A percentile compares a stretch with the other conserved stretches of the same genome.
phyloP scores from a whole-genome alignment of 169 alveolate genomes.

The Besnoitia besnoiti region DNA sequence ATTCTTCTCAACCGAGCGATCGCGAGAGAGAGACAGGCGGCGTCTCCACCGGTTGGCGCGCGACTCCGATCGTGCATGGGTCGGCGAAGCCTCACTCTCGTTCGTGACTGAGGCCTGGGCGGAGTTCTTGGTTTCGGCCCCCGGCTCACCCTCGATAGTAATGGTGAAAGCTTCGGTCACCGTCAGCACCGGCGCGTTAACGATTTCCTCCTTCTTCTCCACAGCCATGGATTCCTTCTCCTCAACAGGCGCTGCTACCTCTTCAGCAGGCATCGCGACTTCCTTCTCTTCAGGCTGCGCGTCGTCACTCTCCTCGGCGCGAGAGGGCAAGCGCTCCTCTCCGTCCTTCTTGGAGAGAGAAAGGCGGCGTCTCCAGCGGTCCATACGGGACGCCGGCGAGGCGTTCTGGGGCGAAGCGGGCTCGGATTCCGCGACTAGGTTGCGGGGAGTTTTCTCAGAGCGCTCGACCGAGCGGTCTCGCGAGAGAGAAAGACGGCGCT shows the following conservation, averaged over 20 bases:
- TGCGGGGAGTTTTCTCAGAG: background rate
- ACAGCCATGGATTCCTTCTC: background rate
- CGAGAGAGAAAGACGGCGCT: constrained; percentile 10
- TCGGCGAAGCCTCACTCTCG: too few relatives aligned
- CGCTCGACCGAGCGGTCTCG: background rate
- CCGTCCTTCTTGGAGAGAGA: constrained; percentile 3
- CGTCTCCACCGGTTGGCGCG: constrained; percentile 20
- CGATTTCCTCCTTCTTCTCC: background rate
- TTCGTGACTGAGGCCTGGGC: background rate
- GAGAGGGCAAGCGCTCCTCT: background rate
- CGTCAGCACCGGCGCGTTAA: background rate
- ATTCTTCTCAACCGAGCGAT: background rate
- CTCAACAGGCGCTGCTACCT: background rate
- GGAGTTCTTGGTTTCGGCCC: background rate
- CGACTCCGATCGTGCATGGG: too few relatives aligned
- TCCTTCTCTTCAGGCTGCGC: background rate
- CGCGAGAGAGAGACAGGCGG: constrained; percentile 32
- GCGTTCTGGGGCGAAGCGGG: background rate
- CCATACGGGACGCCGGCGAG: background rate
- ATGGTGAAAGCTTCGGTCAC: background rate
- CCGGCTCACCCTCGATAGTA: too few relatives aligned
- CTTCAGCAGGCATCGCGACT: background rate
- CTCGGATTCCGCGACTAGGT: background rate
- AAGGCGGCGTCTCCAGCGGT: background rate
- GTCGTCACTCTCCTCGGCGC: background rate